Conservation (phyloP, 495 filamentous ascomycete species). For the Penicillium roqueforti region DNA sequence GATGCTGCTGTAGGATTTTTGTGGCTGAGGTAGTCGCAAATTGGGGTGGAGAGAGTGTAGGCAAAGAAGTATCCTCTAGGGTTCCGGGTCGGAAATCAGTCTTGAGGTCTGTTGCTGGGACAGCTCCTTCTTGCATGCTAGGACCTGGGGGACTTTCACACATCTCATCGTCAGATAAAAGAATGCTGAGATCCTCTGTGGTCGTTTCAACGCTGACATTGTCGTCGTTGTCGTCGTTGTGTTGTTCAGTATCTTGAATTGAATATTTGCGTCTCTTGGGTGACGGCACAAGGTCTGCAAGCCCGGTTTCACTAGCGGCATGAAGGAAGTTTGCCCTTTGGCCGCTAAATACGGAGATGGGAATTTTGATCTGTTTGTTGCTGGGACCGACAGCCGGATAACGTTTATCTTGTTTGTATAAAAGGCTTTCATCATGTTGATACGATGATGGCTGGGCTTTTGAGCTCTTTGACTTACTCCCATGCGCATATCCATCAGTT, state of each 20-base stretch:
- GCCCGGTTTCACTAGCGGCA: background rate
- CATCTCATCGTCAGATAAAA: conserved; percentile 14
- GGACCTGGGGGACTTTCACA: background rate
- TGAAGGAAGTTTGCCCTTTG: conserved; percentile 21
- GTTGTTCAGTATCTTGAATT: background rate
- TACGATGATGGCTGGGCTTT: background rate
- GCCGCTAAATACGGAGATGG: conserved; percentile 46
- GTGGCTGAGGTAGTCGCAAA: conserved; percentile 66
- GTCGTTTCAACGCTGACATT: conserved; percentile 20
- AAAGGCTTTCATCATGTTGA: background rate
- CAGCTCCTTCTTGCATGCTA: background rate
- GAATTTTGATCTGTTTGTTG: conserved; percentile 40
- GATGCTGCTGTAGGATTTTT: conserved; percentile 57
- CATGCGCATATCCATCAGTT: background rate
- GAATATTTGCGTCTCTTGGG: conserved; percentile 9
- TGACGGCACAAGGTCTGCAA: background rate
- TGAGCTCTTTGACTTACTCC: background rate
- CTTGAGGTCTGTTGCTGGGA: background rate
- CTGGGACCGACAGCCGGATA: conserved; percentile 38
- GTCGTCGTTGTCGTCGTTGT: conserved; percentile 12
- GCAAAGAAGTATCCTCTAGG: conserved; percentile 53
- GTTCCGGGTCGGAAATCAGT: conserved; percentile 67
- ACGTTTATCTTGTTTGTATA: conserved; percentile 54
- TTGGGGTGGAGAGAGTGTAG: conserved; percentile 56
- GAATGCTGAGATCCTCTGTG: conserved; percentile 21